Evolutionary conservation across 768 basidiomycete species (phyloP).

Genomic region (Boletus fagicola): DNA sequence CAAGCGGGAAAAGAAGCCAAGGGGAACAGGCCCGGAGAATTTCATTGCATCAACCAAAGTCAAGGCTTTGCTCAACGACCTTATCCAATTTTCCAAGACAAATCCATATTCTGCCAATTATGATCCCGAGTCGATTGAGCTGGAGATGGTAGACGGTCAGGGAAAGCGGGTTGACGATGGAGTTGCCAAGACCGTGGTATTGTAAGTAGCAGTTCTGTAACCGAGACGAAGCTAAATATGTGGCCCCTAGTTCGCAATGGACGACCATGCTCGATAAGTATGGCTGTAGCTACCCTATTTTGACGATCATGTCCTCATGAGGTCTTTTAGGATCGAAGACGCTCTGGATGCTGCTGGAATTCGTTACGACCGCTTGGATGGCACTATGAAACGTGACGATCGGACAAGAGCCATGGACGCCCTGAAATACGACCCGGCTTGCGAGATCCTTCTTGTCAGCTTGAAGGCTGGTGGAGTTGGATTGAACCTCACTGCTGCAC

Average conservation of each 20-base stretch:
- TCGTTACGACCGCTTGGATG: constrained; percentile 88
- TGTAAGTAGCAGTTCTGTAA: constrained; percentile 56
- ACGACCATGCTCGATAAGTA: constrained; percentile 92
- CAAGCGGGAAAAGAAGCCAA: constrained; percentile 66
- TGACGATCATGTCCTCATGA: constrained; percentile 1
- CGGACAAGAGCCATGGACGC: constrained; percentile 90
- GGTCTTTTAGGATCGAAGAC: constrained; percentile 71
- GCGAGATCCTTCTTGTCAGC: constrained; percentile 94
- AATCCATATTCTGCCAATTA: constrained; percentile 91
- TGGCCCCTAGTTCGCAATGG: constrained; percentile 76
- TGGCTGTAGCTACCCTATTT: constrained; percentile 2
- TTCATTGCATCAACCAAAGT: constrained; percentile 87
- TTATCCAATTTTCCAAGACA: constrained; percentile 73
- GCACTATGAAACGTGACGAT: constrained; percentile 97
- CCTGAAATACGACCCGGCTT: constrained; percentile 82
- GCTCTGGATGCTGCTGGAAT: constrained; percentile 82
- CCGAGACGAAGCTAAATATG: constrained; percentile 14
- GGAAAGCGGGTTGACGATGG: constrained; percentile 71
- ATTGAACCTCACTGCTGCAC: constrained; percentile 91
- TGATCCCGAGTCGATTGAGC: constrained; percentile 67
- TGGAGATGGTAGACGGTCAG: constrained; percentile 73
- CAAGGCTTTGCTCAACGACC: constrained; percentile 74
- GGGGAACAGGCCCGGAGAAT: constrained; percentile 50
- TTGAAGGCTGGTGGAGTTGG: constrained; percentile 97
- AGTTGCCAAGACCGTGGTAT: constrained; percentile 88